These are phyloP conservation scores for Cylindricascospora bacillispora DNA, from an alignment of 1,139 yeast genomes.

Conservation along the genomic window DNA sequence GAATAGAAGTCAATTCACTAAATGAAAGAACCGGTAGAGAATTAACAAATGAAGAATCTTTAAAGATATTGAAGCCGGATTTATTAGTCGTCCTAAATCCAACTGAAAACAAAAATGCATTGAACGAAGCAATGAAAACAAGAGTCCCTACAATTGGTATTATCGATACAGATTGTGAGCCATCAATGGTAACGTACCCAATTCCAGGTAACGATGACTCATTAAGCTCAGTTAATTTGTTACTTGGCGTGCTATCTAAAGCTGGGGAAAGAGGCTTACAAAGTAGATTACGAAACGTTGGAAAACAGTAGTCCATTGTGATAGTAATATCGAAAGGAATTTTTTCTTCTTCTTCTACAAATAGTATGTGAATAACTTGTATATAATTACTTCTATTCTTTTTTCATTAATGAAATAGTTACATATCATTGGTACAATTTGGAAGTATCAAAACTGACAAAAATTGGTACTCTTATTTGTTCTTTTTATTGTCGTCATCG, in stretches of 20 bases:
- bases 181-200: slow-evolving; percentile 80
- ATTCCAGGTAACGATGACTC: slow-evolving; percentile 95
- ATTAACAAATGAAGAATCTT: slow-evolving; percentile 34
- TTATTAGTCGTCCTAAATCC: slow-evolving; percentile 80
- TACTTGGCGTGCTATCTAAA: slow-evolving; percentile 70
- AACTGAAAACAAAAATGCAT: slow-evolving; percentile 68
- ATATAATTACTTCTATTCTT: not conserved
- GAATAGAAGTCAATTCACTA: slow-evolving; percentile 56
- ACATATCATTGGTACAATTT: too few relatives aligned
- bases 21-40: slow-evolving; percentile 49
- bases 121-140: slow-evolving; percentile 68
- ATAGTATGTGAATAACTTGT: not conserved
- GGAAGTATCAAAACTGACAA: not conserved
- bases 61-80: slow-evolving; percentile 65
- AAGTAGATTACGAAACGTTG: slow-evolving; percentile 28
- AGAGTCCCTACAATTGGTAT: slow-evolving; percentile 90
- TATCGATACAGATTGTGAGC: slow-evolving; percentile 89
- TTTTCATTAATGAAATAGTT: too few relatives aligned
- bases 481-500: slow-evolving; percentile 5
- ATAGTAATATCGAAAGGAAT: too few relatives aligned
- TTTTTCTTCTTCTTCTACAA: not conserved
- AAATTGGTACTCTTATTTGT: not conserved
- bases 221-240: slow-evolving; percentile 63
- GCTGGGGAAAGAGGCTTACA: slow-evolving; percentile 73
- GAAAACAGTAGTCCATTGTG: too few relatives aligned